Evolutionary conservation across 345 rosid species (phyloP).

Genomic region (Eucalyptus curtisii): DNA sequence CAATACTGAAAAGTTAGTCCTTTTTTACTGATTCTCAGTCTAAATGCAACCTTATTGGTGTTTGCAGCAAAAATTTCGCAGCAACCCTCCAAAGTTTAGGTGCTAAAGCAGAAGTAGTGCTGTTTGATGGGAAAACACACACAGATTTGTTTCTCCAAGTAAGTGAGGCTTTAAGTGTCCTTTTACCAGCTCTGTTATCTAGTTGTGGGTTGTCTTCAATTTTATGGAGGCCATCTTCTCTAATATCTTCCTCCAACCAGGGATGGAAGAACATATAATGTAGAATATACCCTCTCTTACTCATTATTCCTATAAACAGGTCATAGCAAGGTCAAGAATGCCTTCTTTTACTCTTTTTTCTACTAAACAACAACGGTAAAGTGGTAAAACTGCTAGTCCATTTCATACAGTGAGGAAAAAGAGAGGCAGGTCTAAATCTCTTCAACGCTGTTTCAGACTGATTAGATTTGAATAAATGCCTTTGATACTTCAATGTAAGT

Average conservation of each 20-base stretch:
- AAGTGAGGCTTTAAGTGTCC: background rate
- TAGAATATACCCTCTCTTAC: background rate
- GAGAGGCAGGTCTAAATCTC: background rate
- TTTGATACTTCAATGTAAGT: background rate
- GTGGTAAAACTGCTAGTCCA: background rate
- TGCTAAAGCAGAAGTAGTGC: constrained; percentile 40
- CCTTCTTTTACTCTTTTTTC: background rate
- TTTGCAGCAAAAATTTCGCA: constrained; percentile 48
- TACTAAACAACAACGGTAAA: background rate
- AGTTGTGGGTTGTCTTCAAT: background rate
- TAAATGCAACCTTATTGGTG: background rate
- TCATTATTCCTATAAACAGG: background rate
- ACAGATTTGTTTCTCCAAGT: constrained; percentile 96
- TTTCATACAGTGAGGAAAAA: background rate
- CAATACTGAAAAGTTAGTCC: background rate
- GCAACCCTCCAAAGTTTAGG: constrained; percentile 53
- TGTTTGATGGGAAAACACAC: constrained; percentile 77
- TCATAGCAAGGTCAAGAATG: background rate
- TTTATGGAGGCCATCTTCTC: background rate
- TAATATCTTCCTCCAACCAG: background rate
- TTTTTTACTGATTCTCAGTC: background rate
- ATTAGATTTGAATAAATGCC: background rate
- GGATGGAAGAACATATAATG: background rate
- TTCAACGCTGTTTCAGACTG: background rate
- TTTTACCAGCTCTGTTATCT: background rate